A percentile compares a stretch with the other conserved stretches of the same genome.
phyloP scores from a whole-genome alignment of 192 early-diverging fungal genomes.

The Phlyctochytrium planicorne region DNA sequence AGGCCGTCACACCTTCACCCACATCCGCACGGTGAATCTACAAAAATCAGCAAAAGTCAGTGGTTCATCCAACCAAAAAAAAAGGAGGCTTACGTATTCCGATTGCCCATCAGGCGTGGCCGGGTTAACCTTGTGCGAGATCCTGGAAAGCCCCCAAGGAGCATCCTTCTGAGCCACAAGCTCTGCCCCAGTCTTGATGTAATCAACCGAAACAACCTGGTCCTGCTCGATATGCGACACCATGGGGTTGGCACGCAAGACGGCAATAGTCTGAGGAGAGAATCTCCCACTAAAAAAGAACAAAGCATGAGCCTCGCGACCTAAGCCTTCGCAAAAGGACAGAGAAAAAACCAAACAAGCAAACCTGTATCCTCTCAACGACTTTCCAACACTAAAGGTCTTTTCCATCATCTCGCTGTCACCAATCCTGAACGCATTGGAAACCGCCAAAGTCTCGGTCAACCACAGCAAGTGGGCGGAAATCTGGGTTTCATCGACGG shows the following conservation, averaged over 20 bases:
- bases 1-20: constrained; percentile 84
- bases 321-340: too few species aligned
- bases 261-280: constrained; percentile 35
- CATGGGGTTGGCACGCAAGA: constrained; percentile 61
- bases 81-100: background rate
- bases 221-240: constrained; percentile 85
- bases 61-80: background rate
- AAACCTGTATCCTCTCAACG: background rate
- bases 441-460: background rate
- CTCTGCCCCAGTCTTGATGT: background rate
- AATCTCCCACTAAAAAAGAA: background rate
- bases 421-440: background rate
- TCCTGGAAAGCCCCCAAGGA: constrained; percentile 86
- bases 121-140: constrained; percentile 56
- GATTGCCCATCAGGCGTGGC: background rate
- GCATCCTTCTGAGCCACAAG: constrained; percentile 43
- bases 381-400: background rate
- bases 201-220: constrained; percentile 55
- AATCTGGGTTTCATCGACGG: background rate
- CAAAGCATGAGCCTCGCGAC: too few species aligned
- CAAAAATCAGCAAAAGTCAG: background rate
- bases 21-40: constrained; percentile 54
- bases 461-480: background rate
- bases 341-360: background rate
- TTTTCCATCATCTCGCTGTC: background rate